These are phyloP conservation scores for Tuber calosporum DNA, from an alignment of 495 filamentous ascomycete species.

Conservation along the genomic window DNA sequence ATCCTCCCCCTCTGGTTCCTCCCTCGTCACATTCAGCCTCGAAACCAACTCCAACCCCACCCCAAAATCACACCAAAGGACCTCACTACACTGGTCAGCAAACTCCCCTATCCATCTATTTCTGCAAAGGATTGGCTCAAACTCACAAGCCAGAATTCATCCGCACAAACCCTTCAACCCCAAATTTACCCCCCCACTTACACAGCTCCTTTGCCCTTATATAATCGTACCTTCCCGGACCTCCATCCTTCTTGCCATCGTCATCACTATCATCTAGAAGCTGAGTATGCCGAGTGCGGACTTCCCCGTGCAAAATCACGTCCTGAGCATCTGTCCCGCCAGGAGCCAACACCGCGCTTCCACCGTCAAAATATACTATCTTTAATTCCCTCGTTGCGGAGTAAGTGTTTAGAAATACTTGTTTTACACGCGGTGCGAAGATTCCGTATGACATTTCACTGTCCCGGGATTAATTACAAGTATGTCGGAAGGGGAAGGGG, in stretches of 20 bases:
- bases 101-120: constrained; percentile 6
- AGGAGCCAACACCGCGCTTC: constrained; percentile 44
- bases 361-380: constrained; percentile 47
- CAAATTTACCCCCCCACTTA: constrained; percentile 39
- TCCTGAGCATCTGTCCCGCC: constrained; percentile 45
- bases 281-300: constrained; percentile 29
- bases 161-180: constrained; percentile 46
- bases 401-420: constrained; percentile 44
- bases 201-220: constrained; percentile 44
- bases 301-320: constrained; percentile 45
- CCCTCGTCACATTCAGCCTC: constrained; percentile 45
- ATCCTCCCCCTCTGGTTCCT: constrained; percentile 6
- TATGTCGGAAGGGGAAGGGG: neutral
- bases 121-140: constrained; percentile 19
- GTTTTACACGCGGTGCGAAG: constrained; percentile 33
- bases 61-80: constrained; percentile 20
- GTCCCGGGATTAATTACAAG: neutral
- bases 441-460: constrained; percentile 48
- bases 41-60: constrained; percentile 42
- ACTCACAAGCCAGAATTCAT: constrained; percentile 50
- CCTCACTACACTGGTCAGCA: constrained; percentile 4
- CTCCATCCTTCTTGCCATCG: neutral
- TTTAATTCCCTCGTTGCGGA: constrained; percentile 42
- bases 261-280: neutral
- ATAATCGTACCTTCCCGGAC: constrained; percentile 44